These are phyloP conservation scores for Rickenella mellea DNA, from an alignment of 768 basidiomycete species.

Conservation along the genomic window DNA sequence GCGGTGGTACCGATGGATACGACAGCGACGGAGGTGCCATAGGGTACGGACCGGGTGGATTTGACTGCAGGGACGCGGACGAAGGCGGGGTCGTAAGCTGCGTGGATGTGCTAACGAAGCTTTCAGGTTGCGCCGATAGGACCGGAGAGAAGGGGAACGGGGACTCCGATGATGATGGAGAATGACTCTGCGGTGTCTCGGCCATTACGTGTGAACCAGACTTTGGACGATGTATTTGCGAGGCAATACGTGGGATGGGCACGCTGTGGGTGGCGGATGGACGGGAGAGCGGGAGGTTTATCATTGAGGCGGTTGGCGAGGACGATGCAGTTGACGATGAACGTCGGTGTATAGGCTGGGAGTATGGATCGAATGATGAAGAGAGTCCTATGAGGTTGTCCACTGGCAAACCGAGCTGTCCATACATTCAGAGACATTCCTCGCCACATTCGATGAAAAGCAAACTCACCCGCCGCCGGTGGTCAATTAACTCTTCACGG, in stretches of 20 bases:
- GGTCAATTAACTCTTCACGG: constrained; percentile 74
- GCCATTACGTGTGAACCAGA: constrained; percentile 34
- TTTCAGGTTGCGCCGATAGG: constrained; percentile 42
- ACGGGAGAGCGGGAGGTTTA: constrained; percentile 17
- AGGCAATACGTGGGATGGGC: constrained; percentile 67
- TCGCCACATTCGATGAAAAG: neutral
- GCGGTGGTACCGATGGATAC: constrained; percentile 80
- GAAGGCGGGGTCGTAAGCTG: constrained; percentile 69
- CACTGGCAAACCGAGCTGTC: constrained; percentile 62
- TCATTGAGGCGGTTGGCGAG: constrained; percentile 17
- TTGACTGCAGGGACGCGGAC: constrained; percentile 41
- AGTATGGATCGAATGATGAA: constrained; percentile 52
- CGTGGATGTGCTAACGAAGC: constrained; percentile 50
- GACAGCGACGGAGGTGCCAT: constrained; percentile 36
- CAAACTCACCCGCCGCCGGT: constrained; percentile 58
- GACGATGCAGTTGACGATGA: constrained; percentile 28
- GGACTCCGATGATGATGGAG: constrained; percentile 57
- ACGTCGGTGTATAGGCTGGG: constrained; percentile 62
- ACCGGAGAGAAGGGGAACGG: constrained; percentile 60
- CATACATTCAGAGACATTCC: neutral
- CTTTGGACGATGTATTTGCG: constrained; percentile 50
- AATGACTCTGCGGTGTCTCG: constrained; percentile 56
- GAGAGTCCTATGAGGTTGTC: constrained; percentile 69
- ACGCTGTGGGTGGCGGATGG: constrained; percentile 38
- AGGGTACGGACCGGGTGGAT: constrained; percentile 22